Evolutionary conservation across 805 yeast genomes (phyloP).

Genomic region (Candida namnaoensis): DNA sequence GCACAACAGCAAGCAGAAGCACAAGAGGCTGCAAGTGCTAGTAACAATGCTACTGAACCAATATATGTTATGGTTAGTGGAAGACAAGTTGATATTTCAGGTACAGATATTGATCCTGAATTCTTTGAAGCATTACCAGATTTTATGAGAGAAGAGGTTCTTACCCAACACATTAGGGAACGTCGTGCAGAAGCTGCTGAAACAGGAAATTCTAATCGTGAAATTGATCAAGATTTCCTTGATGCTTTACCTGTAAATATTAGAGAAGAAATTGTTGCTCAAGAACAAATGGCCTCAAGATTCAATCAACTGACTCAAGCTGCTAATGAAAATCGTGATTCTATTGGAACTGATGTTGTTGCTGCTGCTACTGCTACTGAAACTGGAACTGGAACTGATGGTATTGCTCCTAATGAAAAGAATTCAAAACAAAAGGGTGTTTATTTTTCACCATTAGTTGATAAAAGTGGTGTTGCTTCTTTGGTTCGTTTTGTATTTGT

Average conservation of each 20-base stretch:
- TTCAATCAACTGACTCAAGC: constrained; percentile 17
- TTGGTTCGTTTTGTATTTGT: constrained; percentile 62
- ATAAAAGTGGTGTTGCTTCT: constrained; percentile 67
- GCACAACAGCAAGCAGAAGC: constrained; percentile 17
- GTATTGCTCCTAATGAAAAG: constrained; percentile 6
- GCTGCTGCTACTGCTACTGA: constrained; percentile 1
- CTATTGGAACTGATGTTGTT: constrained; percentile 7
- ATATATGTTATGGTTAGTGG: constrained; percentile 69
- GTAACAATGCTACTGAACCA: constrained; percentile 32
- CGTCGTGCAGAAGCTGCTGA: constrained; percentile 50
- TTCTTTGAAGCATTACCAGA: constrained; percentile 87
- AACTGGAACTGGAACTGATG: constrained; percentile 2
- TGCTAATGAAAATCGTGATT: too few species aligned
- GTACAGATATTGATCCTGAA: constrained; percentile 88
- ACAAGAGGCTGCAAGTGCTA: constrained; percentile 6
- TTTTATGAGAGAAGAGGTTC: constrained; percentile 87
- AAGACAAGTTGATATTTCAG: constrained; percentile 73
- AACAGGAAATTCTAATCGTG: constrained; percentile 41
- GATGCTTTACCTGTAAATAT: constrained; percentile 68
- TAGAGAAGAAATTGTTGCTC: constrained; percentile 53
- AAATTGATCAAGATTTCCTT: constrained; percentile 72
- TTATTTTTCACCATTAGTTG: constrained; percentile 60
- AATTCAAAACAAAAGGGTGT: constrained; percentile 26
- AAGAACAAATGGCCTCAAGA: constrained; percentile 30
- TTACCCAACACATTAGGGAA: constrained; percentile 75